phyloP scores from a whole-genome alignment of 176 grass and related monocot species.

The Lolium rigidum region DNA sequence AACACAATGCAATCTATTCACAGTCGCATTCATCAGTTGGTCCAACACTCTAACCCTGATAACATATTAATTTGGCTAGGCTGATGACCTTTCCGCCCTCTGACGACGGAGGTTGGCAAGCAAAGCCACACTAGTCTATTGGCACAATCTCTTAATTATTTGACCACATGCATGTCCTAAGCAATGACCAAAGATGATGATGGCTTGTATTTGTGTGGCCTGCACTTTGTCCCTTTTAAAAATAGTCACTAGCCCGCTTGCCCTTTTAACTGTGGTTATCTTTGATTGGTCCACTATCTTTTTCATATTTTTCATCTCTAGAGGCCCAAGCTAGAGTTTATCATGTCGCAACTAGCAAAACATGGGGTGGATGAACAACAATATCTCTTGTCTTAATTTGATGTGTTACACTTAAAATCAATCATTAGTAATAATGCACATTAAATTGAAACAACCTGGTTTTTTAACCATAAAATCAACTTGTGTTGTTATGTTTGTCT shows the following conservation, averaged over 20 bases:
- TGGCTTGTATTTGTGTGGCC: slow-evolving; percentile 26
- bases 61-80: slow-evolving; percentile 37
- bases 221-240: slow-evolving; percentile 40
- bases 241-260: slow-evolving; percentile 20
- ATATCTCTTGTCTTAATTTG: neutral
- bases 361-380: neutral
- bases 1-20: slow-evolving; percentile 43
- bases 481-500: neutral
- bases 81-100: slow-evolving; percentile 36
- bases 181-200: slow-evolving; percentile 42
- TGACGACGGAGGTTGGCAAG: neutral
- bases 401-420: neutral
- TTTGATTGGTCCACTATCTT: slow-evolving; percentile 5
- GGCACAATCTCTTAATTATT: slow-evolving; percentile 38
- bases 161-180: slow-evolving; percentile 54
- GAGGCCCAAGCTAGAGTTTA: neutral
- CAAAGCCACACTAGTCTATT: slow-evolving; percentile 37
- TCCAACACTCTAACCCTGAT: slow-evolving; percentile 36
- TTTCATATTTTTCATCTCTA: neutral
- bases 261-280: neutral
- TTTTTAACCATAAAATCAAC: neutral
- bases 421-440: neutral
- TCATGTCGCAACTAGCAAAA: neutral
- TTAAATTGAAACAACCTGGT: neutral
- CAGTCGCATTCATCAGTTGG: slow-evolving; percentile 27